These are phyloP conservation scores for Saturnispora zaruensis DNA, from an alignment of 805 yeast species.

Conservation along the genomic window DNA sequence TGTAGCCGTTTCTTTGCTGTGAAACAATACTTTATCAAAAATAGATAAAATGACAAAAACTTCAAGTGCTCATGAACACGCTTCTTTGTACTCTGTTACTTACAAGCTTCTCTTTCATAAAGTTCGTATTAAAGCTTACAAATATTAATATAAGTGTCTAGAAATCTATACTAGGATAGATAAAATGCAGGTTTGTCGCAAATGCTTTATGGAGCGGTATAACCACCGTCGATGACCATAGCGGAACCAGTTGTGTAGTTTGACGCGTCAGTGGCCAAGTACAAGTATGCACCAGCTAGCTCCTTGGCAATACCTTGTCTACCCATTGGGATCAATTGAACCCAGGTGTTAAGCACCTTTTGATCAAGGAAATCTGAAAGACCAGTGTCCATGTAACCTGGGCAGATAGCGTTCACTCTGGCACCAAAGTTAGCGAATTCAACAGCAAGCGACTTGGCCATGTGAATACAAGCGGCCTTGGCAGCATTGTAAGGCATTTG, in stretches of 20 bases:
- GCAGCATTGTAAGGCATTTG: conserved; percentile 87
- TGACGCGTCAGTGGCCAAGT: conserved; percentile 73
- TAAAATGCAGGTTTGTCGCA: neutral
- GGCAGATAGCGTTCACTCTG: conserved; percentile 71
- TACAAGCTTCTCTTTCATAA: neutral
- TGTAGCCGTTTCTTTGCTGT: neutral
- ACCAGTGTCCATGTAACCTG: conserved; percentile 77
- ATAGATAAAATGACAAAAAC: neutral
- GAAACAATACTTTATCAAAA: neutral
- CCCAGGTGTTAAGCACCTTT: conserved; percentile 43
- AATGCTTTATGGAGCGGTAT: conserved; percentile 19
- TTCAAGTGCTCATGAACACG: neutral
- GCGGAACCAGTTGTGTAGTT: conserved; percentile 79
- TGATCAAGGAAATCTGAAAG: conserved; percentile 42
- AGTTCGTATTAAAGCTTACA: neutral
- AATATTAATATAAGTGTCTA: neutral
- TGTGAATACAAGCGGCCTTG: conserved; percentile 75
- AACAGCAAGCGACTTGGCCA: conserved; percentile 72
- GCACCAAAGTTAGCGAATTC: conserved; percentile 84
- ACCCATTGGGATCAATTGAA: conserved; percentile 53
- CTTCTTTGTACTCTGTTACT: neutral
- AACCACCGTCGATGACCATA: conserved; percentile 73
- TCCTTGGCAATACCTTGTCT: conserved; percentile 69
- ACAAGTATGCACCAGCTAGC: conserved; percentile 70
- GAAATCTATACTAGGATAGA: neutral